These are phyloP conservation scores for Phyllosticta citrichinensis DNA, from an alignment of 2,329 filamentous ascomycete species.

Conservation along the genomic window DNA sequence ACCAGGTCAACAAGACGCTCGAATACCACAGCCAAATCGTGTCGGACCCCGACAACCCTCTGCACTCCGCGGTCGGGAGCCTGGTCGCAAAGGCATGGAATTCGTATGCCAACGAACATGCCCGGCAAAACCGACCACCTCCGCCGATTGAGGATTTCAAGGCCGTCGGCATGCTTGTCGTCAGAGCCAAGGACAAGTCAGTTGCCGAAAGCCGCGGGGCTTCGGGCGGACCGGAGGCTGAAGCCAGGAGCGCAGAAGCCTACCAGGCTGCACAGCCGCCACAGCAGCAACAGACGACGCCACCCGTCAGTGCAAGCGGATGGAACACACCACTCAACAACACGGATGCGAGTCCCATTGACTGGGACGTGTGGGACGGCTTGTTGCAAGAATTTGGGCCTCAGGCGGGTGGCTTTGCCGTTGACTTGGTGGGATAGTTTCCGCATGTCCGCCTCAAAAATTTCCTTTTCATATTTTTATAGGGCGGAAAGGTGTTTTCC, in stretches of 20 bases:
- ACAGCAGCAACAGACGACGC: neutral
- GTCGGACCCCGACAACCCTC: slow-evolving; percentile 23
- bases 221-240: neutral
- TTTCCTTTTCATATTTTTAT: neutral
- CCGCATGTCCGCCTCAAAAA: neutral
- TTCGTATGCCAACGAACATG: slow-evolving; percentile 14
- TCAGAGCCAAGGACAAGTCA: neutral
- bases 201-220: neutral
- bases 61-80: slow-evolving; percentile 34
- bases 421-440: neutral
- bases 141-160: slow-evolving; percentile 18
- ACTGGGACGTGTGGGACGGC: slow-evolving; percentile 22
- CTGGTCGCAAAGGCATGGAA: slow-evolving; percentile 38
- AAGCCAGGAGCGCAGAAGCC: neutral
- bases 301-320: neutral
- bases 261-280: neutral
- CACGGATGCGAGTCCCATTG: slow-evolving; percentile 17
- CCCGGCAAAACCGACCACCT: slow-evolving; percentile 14
- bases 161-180: neutral
- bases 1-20: slow-evolving; percentile 34
- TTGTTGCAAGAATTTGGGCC: slow-evolving; percentile 17
- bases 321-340: slow-evolving; percentile 7
- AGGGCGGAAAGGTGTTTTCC: neutral
- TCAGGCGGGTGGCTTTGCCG: neutral
- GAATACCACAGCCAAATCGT: slow-evolving; percentile 33